Evolutionary conservation across 495 filamentous ascomycete genomes (phyloP), one percentile per base, ranked within the genome.

Genomic region (Penicillium salamii): DNA sequence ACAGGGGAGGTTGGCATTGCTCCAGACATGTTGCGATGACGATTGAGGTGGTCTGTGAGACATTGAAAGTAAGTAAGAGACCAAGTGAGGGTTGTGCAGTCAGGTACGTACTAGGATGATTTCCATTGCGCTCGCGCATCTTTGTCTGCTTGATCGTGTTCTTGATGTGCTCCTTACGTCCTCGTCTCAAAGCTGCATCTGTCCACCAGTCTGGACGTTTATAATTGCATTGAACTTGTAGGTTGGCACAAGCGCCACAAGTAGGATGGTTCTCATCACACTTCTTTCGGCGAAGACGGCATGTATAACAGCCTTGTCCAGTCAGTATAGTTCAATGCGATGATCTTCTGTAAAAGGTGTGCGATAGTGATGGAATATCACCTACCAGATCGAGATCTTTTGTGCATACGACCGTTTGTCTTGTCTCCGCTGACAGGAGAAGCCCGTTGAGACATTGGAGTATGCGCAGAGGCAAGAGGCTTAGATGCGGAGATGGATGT

Each of bases 191-290:
- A 53, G 95, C 90, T 58, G 87, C 84, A 74, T 87, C 96, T 67
- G 84, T 88, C 93, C 93, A 98, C 93, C 93, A 98, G 66, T 88
- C 81, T 9, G 93, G 92, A 62, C 91, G 78, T 79, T 96, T 95
- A 71, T 97, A 98, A 76, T 98, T 90, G 70, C 93, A 98, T 50
- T 74, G 74, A 18, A 98, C 78, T 8, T 84, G 82, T 34, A 98
- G 83, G 59, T 96, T 88, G 63, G 81, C 87, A 80, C 93, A 98
- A 41, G 92, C 90, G 42, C 81, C 81, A 75, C 93, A 98, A 53
- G 82, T 75, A 31, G 89, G 87, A 58, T 87, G 87, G 45, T 84
- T 86, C 70, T 98, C 93, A 64, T 98, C 92, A 72, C 93, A 97
- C 82, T 98, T 98, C 81, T 98, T 97, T 59, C 93, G 72, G 63